A percentile compares a stretch with the other conserved stretches of the same genome.
Conservation (phyloP, 176 grass and related monocot species). For the Oryza punctata region DNA sequence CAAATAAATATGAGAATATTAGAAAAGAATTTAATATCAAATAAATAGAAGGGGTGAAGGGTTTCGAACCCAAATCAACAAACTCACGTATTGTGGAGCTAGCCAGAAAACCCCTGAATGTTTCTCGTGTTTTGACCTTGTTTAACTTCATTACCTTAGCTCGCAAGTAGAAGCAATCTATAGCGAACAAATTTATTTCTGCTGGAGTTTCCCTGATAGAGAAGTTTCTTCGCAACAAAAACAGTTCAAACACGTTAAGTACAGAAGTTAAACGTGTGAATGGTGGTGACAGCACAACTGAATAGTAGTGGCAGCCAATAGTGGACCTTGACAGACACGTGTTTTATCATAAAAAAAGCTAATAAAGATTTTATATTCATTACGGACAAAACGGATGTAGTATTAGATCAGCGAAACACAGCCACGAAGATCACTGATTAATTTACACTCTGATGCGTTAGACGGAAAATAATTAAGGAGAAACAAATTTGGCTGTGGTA, state of each 20-base stretch:
- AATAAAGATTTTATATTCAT: not conserved
- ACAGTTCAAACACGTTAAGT: constrained; percentile 3
- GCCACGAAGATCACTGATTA: not conserved
- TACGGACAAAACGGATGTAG: not conserved
- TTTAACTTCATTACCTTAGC: not conserved
- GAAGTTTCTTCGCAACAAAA: not conserved
- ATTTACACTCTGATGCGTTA: not conserved
- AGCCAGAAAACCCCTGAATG: too few species aligned
- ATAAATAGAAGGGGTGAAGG: too few species aligned
- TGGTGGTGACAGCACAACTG: not conserved
- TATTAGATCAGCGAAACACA: not conserved
- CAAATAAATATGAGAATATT: too few species aligned
- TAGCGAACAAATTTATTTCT: not conserved
- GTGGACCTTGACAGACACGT: constrained; percentile 1
- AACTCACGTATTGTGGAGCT: too few species aligned
- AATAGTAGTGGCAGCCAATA: not conserved
- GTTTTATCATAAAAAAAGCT: not conserved
- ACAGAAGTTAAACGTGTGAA: not conserved
- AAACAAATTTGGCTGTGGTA: not conserved
- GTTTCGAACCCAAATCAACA: too few species aligned
- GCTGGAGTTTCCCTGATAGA: not conserved
- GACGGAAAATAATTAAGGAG: not conserved
- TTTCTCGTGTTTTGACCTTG: not conserved
- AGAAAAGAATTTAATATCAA: too few species aligned
- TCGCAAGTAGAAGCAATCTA: not conserved